phyloP scores from a whole-genome alignment of 805 yeast genomes.

The Allodekkera sacchari region DNA sequence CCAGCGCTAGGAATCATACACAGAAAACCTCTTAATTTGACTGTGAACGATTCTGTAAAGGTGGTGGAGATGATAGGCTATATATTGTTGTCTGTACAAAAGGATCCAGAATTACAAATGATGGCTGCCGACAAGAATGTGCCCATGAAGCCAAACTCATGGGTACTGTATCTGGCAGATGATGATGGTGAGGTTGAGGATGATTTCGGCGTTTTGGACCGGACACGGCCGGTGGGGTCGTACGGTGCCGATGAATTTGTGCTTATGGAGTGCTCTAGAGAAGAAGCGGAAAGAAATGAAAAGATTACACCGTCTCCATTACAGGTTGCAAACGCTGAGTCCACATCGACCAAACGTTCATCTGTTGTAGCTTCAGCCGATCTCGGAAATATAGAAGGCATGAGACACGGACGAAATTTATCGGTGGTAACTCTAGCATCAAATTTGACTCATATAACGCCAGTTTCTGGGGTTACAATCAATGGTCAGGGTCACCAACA shows the following conservation, averaged over 20 bases:
- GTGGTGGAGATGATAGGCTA: constrained; percentile 53
- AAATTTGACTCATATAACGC: constrained; percentile 14
- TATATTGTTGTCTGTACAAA: constrained; percentile 22
- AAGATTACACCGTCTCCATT: constrained; percentile 41
- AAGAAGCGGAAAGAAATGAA: constrained; percentile 40
- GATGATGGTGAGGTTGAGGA: constrained; percentile 93
- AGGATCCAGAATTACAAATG: neutral
- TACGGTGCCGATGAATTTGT: constrained; percentile 83
- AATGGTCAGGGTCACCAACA: constrained; percentile 2
- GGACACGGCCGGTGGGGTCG: constrained; percentile 55
- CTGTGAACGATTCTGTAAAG: constrained; percentile 27
- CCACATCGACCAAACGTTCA: too few relatives aligned
- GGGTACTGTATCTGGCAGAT: constrained; percentile 78
- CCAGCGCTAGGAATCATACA: constrained; percentile 11
- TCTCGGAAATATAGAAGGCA: neutral
- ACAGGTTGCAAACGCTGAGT: constrained; percentile 6
- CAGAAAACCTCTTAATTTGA: constrained; percentile 13
- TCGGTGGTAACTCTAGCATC: constrained; percentile 12
- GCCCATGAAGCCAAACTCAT: constrained; percentile 50
- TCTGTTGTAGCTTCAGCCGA: too few relatives aligned
- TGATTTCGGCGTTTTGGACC: constrained; percentile 79
- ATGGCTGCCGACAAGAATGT: constrained; percentile 19
- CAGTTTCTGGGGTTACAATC: too few relatives aligned
- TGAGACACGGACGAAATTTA: constrained; percentile 4
- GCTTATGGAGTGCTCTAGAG: constrained; percentile 49